A percentile compares a stretch with the other conserved stretches of the same genome.
Evolutionary conservation across 2,329 filamentous ascomycete genomes (phyloP).

Genomic region (Chalaropsis thielavioides): DNA sequence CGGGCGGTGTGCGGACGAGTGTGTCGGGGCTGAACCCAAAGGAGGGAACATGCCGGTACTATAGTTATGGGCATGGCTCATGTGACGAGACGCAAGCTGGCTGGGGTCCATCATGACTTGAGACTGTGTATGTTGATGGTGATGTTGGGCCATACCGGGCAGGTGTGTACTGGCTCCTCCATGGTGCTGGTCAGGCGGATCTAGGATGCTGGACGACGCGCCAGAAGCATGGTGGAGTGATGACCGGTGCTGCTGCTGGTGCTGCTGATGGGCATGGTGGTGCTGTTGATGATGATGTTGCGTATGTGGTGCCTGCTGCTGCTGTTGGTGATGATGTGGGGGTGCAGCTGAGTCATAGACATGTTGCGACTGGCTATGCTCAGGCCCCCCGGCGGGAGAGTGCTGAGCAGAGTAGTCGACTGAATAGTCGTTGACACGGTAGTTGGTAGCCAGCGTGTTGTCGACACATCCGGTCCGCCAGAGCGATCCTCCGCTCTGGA

Average conservation of each 20-base stretch:
- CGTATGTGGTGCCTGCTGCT: constrained; percentile 21
- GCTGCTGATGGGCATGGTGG: constrained; percentile 10
- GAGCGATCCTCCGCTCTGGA: constrained; percentile 56
- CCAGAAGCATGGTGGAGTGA: constrained; percentile 31
- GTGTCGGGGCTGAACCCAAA: constrained; percentile 32
- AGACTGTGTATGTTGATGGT: constrained; percentile 35
- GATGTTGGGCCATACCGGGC: constrained; percentile 30
- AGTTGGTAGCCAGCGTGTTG: constrained; percentile 60
- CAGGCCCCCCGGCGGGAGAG: constrained; percentile 40
- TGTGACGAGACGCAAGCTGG: constrained; percentile 33
- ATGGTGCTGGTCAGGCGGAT: constrained; percentile 29
- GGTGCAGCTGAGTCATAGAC: constrained; percentile 40
- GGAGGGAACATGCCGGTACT: constrained; percentile 36
- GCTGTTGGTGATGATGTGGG: constrained; percentile 25
- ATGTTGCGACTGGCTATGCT: constrained; percentile 48
- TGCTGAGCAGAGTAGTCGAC: constrained; percentile 59
- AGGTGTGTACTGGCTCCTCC: constrained; percentile 24
- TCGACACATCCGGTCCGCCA: constrained; percentile 61
- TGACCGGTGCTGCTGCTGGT: constrained; percentile 20
- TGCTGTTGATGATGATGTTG: constrained; percentile 20
- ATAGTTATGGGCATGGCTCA: constrained; percentile 38
- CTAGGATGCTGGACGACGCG: constrained; percentile 32
- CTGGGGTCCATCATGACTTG: constrained; percentile 43
- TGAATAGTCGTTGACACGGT: constrained; percentile 59
- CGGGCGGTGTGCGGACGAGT: constrained; percentile 4